Evolutionary conservation across 129 eudicot genomes (phyloP).

Genomic region (Ambrosia artemisiifolia): DNA sequence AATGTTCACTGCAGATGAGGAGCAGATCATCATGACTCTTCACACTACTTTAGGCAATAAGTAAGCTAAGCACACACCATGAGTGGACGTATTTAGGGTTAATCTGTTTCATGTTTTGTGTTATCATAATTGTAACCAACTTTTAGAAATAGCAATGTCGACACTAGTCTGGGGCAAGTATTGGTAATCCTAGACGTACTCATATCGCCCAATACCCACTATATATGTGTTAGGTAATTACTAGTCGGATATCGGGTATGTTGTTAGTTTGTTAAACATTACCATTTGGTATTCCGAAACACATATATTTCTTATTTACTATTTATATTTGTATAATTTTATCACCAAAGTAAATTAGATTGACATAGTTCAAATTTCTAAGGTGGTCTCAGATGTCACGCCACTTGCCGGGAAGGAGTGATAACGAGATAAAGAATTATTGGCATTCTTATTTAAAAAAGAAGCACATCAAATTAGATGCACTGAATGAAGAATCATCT

Average conservation of each 20-base stretch:
- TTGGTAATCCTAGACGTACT: too few species aligned
- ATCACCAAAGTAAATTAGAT: too few species aligned
- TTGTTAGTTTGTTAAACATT: too few species aligned
- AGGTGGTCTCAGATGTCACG: constrained; percentile 88
- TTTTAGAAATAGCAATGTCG: too few species aligned
- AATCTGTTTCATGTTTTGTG: background rate
- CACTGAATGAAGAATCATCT: constrained; percentile 9
- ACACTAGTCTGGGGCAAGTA: too few species aligned
- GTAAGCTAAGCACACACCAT: constrained; percentile 34
- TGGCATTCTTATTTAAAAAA: constrained; percentile 82
- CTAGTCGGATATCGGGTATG: too few species aligned
- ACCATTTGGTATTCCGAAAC: too few species aligned
- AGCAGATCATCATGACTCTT: constrained; percentile 50
- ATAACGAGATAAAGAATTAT: constrained; percentile 77
- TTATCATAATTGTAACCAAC: too few species aligned
- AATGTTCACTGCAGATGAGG: constrained; percentile 53
- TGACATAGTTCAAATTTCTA: background rate
- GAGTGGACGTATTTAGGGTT: background rate
- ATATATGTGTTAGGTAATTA: too few species aligned
- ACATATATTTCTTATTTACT: too few species aligned
- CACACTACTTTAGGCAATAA: constrained; percentile 73
- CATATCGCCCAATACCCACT: too few species aligned
- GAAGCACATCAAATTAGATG: constrained; percentile 9
- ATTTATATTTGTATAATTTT: too few species aligned
- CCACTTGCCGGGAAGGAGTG: constrained; percentile 76